A percentile compares a stretch with the other conserved stretches of the same genome.
These are phyloP conservation scores for Stropharia rugosoannulata DNA, from an alignment of 768 basidiomycete genomes.

Conservation along the genomic window DNA sequence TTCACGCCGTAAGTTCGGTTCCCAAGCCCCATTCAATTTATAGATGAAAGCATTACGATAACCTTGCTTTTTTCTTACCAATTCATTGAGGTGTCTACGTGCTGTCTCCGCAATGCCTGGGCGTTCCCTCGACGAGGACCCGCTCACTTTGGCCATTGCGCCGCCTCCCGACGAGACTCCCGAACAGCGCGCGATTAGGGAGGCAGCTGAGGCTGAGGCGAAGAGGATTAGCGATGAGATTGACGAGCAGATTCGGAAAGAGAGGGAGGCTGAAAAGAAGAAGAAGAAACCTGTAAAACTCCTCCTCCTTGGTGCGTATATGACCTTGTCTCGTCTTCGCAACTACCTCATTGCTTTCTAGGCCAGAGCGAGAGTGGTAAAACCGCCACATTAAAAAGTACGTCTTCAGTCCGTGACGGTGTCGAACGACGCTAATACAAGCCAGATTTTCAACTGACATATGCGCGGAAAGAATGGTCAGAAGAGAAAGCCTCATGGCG, in stretches of 20 bases:
- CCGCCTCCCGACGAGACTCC: constrained; percentile 66
- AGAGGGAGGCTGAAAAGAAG: constrained; percentile 56
- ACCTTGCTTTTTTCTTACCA: constrained; percentile 7
- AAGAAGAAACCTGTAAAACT: constrained; percentile 72
- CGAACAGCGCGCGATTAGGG: constrained; percentile 52
- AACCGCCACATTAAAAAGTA: constrained; percentile 79
- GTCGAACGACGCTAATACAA: constrained; percentile 8
- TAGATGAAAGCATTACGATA: constrained; percentile 7
- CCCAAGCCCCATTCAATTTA: constrained; percentile 10
- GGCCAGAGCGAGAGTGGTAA: constrained; percentile 79
- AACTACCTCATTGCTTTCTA: constrained; percentile 16
- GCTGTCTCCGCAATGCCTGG: constrained; percentile 9
- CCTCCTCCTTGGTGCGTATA: constrained; percentile 58
- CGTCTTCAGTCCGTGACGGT: neutral
- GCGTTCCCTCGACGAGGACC: constrained; percentile 52
- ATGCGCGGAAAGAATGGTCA: constrained; percentile 67
- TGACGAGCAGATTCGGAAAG: constrained; percentile 68
- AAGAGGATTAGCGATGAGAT: constrained; percentile 69
- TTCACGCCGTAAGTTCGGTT: constrained; percentile 3
- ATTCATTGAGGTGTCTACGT: neutral
- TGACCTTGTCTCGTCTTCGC: neutral
- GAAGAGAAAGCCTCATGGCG: constrained; percentile 74
- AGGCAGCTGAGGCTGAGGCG: constrained; percentile 62
- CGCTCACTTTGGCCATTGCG: constrained; percentile 56
- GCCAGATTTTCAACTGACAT: constrained; percentile 72